A percentile compares a stretch with the other conserved stretches of the same genome.
Evolutionary conservation across 371 early-diverging fungal genomes (phyloP).

Genomic region (Saksenaea oblongispora): DNA sequence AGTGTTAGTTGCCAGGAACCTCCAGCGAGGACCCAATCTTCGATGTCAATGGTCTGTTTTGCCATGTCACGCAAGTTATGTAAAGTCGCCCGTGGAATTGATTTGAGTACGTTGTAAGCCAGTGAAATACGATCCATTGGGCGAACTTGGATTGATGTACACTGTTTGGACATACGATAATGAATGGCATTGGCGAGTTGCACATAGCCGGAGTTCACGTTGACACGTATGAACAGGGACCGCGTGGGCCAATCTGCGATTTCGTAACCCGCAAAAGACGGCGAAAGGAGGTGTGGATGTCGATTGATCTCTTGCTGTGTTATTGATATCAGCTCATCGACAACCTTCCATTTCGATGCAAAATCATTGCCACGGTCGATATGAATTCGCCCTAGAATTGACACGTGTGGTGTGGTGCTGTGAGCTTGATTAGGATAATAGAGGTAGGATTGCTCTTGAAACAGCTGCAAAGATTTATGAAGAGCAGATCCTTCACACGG

Average conservation of each 20-base stretch:
- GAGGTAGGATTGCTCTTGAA: constrained; percentile 22
- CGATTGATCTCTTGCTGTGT: constrained; percentile 7
- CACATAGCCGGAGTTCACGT: constrained; percentile 12
- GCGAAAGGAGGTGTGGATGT: constrained; percentile 12
- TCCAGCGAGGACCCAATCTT: constrained; percentile 6
- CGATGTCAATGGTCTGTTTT: constrained; percentile 12
- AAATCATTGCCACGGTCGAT: constrained; percentile 15
- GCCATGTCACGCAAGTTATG: constrained; percentile 16
- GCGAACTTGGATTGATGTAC: constrained; percentile 13
- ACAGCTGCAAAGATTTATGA: constrained; percentile 11
- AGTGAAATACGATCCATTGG: constrained; percentile 25
- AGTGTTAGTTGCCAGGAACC: constrained; percentile 19
- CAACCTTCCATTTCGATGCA: constrained; percentile 4
- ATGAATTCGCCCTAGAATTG: constrained; percentile 19
- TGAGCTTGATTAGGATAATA: constrained; percentile 27
- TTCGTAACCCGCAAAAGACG: constrained; percentile 18
- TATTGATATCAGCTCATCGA: constrained; percentile 1
- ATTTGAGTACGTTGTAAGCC: constrained; percentile 21
- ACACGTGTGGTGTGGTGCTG: constrained; percentile 17
- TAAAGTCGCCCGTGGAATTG: constrained; percentile 4
- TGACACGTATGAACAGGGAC: constrained; percentile 14
- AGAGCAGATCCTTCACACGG: constrained; percentile 11
- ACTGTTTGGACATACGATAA: constrained; percentile 5
- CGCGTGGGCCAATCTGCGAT: constrained; percentile 12
- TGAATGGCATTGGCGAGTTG: constrained; percentile 11